Evolutionary conservation across 139 green algal species (phyloP).

Genomic region (Chlorella sp.): DNA sequence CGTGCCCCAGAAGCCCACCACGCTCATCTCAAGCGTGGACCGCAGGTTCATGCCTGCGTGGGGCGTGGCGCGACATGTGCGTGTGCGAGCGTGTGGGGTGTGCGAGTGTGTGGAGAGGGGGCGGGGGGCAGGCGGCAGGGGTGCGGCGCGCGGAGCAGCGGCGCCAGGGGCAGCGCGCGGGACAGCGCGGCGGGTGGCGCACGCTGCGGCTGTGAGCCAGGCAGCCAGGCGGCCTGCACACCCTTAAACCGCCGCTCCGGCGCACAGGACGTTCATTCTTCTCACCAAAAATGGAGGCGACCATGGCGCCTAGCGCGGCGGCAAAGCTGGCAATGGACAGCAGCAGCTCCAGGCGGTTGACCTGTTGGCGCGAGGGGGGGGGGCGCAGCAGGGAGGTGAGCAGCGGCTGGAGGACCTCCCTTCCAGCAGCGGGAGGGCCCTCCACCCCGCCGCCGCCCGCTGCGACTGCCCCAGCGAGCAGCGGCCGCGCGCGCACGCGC

Average conservation of each 20-base stretch:
- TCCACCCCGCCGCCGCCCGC: too few relatives aligned
- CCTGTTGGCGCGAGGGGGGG: constrained; percentile 40
- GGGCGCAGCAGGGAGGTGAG: too few relatives aligned
- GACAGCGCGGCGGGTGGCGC: not conserved
- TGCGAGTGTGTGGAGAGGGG: too few relatives aligned
- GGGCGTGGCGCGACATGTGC: too few relatives aligned
- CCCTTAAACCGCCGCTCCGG: too few relatives aligned
- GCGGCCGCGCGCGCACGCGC: too few relatives aligned
- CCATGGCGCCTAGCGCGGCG: constrained; percentile 84
- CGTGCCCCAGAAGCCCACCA: constrained; percentile 84
- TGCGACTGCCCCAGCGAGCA: too few relatives aligned
- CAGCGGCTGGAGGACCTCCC: too few relatives aligned
- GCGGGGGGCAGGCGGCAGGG: not conserved
- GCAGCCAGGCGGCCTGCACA: too few relatives aligned
- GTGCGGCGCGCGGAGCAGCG: not conserved
- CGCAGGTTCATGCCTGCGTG: constrained; percentile 71
- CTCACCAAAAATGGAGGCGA: constrained; percentile 92
- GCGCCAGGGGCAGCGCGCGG: not conserved
- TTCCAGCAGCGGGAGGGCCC: too few relatives aligned
- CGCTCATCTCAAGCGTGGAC: constrained; percentile 79
- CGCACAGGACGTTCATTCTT: constrained; percentile 55
- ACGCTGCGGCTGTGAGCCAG: too few relatives aligned
- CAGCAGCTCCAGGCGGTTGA: constrained; percentile 91
- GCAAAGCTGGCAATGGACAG: constrained; percentile 91
- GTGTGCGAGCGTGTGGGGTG: too few relatives aligned